Base-by-base conservation (phyloP, 2,329 filamentous ascomycete species). In the Blastomyces silverae region DNA sequence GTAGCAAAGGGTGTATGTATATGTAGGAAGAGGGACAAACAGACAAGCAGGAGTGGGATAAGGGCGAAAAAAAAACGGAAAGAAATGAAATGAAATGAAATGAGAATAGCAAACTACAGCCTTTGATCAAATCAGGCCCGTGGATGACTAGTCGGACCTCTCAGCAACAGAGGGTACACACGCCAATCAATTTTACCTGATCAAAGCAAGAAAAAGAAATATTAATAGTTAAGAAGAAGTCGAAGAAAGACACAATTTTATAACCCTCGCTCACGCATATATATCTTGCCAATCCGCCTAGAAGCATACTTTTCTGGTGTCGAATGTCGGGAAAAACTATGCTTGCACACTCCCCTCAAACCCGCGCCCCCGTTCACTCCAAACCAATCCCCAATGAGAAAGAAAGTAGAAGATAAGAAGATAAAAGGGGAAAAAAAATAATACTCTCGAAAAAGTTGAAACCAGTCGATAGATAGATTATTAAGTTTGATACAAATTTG, bases 401-500 rank as follows among this genome's bases (percentile, higher is more conserved):
- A 46, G 13, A 22, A 55, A 53, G 10, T 11, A 39, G 37, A 11
- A 53, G 15, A 31, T 28, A 28, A 22, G 22, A 55, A 55, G 52
- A 34, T 31, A 28, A 34, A 31, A 22, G 44, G 22, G n/a, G 22
- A 46, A 28, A 44, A 34, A 25, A 17, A 59, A 44, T n/a, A 59
- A 59, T 37, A 10, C 57, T 17, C 25, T 60, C 57, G 20, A 59
- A 20, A 59, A 44, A 22, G 13, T 17, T 17, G 13, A 39, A 31
- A 15, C 39, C 22, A 46, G 39, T 60, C 22, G 15, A 57, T 57
- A 46, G 39, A 55, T 34, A 55, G 52, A 69, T 66, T 69, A 70
- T 69, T 75, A 73, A 66, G 70, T 71, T 71, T 76, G 67, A 72
- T 69, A 46, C 42, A 74, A 52, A 60, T 56, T 64, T 44, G 52